Base-by-base conservation (phyloP, 2,329 filamentous ascomycete species). In the Aspergillus fumigatus region DNA sequence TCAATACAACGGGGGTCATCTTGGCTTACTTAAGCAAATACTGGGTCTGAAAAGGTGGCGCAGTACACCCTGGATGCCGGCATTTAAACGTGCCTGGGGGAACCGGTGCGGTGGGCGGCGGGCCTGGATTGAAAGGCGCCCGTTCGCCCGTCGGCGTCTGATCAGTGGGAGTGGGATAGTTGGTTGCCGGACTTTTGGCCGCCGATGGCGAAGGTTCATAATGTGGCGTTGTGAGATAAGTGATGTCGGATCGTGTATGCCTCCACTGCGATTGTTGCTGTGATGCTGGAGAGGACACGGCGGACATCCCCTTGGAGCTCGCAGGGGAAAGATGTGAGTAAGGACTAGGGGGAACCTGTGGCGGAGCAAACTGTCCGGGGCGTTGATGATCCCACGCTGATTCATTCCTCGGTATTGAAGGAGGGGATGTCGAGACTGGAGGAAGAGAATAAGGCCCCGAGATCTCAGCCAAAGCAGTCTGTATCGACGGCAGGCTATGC, bases 31-130 rank as follows among this genome's bases (percentile, higher is more conserved):
- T 86, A 26, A 87, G 71, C 3, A 87, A 73, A 72, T 87, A 87
- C 61, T 87, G 84, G 1, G 84, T 87, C 65, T 85, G 83, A 57
- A 87, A 87, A 0, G 84, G 82, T 3, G 76, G 61, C 25, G 84
- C 84, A 19, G 68, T 83, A 61, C 84, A 87, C 1, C 81, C 82
- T 3, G 77, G 75, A 68, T 80, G 76, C 5, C 80, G 77, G 62
- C 84, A 87, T 63, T 80, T 80, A 70, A 77, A 82, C 21, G 66
- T 67, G 9, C 69, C 74, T 35, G 67, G 59, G 10, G 65, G 53
- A 8, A 66, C 54, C 1, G 63, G 57, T 14, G 64, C 65, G 52
- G 66, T 72, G n/a, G 66, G 23, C 41, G 67, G 65, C 14, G 62
- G 49, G 6, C 59, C 45, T 2, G 68, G 59, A 50, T 59, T 60